Evolutionary conservation across 2,329 filamentous ascomycete genomes (phyloP), one percentile per base, ranked within the genome.

Genomic region (Anthostomella pinea): DNA sequence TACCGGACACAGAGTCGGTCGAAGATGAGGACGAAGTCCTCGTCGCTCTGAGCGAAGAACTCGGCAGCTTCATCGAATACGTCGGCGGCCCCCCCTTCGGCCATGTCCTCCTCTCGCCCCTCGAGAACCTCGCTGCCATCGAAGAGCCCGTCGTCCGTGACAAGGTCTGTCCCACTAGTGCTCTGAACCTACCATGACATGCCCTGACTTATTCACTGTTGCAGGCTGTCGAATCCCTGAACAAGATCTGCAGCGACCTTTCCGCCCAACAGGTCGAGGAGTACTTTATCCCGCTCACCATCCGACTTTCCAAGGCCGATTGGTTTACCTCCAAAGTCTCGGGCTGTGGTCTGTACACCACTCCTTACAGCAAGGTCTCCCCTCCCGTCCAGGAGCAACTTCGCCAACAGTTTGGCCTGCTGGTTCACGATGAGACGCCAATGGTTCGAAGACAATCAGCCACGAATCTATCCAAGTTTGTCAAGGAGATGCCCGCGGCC

Each of bases 251-350:
- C 77, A 81, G 83, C 60, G 82, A 95, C 63, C 78, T 98, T 38
- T 95, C 89, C 33, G 73, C 88, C 55, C 79, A 88, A 65, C 93
- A 98, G 72, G 84, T 97, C 61, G 93, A 98, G 73, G 87, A 96
- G 58, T 87, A 90, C 68, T 97, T 97, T 70, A 91, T 98, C 54
- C 93, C 93, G 45, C 83, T 98, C 59, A 90, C 90, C 42, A 80
- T 95, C 59, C 88, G 93, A 61, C 86, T 98, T 45, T 94, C 93
- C 50, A 98, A 97, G 77, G 93, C 93, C 68, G 93, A 98, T 70
- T 98, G 93, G 93, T 98, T 98, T 68, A 98, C 93, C 39, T 97
- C 93, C 49, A 98, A 97, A 72, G 93, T 98, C 49, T 98, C 93
- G 20, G 93, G 91, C 46, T 95, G 91, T 49, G 93, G 93, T 46